Conservation (phyloP, 1,284 basidiomycete genomes). For the Moesziomyces sp. region DNA sequence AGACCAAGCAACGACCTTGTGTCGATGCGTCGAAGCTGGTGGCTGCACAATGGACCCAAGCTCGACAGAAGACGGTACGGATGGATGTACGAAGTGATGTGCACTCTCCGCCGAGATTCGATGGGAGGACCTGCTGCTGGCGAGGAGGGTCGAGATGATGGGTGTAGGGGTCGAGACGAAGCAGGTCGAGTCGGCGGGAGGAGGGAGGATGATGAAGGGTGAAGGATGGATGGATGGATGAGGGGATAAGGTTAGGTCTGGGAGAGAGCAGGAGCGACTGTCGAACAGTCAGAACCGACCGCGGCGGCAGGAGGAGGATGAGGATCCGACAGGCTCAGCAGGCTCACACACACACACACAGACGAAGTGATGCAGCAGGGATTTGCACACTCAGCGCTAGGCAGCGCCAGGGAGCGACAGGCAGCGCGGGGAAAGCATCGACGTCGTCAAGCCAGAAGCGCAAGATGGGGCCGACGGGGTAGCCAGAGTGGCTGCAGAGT, state of each 20-base stretch:
- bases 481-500: too few species aligned
- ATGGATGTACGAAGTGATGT: background rate
- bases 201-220: conserved; percentile 1
- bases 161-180: conserved; percentile 17
- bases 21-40: too few species aligned
- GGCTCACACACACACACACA: background rate
- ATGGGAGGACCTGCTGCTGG: background rate
- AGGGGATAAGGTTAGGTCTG: background rate
- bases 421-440: too few species aligned
- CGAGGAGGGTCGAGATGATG: conserved; percentile 6
- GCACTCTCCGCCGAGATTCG: background rate
- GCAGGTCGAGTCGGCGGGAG: conserved; percentile 16
- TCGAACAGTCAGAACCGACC: background rate
- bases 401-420: too few species aligned
- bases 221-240: conserved; percentile 10
- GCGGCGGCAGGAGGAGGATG: background rate
- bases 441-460: too few species aligned
- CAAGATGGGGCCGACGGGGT: too few species aligned
- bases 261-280: background rate
- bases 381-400: too few species aligned
- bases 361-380: too few species aligned
- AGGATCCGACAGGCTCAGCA: background rate
- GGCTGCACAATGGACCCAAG: too few species aligned
- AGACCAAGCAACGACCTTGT: too few species aligned
- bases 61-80: too few species aligned